These are phyloP conservation scores for Beta lomatogona DNA, from an alignment of 179 eudicot genomes.

Conservation along the genomic window DNA sequence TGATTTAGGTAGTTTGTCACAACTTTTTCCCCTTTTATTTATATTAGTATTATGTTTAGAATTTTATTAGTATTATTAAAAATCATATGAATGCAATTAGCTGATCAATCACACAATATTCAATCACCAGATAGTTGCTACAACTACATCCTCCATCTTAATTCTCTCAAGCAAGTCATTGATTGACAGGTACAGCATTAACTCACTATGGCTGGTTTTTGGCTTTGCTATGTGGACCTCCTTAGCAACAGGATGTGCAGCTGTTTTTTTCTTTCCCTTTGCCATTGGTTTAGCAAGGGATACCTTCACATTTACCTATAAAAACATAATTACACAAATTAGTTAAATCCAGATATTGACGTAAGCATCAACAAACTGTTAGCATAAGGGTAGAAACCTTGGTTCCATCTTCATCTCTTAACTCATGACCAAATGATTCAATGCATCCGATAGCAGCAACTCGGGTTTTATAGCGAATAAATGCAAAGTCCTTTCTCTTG, in stretches of 20 bases:
- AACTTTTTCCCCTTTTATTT: too few relatives aligned
- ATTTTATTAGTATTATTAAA: too few relatives aligned
- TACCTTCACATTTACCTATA: constrained; percentile 55
- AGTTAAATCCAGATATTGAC: constrained; percentile 2
- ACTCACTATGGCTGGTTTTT: constrained; percentile 42
- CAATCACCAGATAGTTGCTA: not conserved
- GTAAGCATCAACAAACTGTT: not conserved
- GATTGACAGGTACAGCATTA: not conserved
- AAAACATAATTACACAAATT: constrained; percentile 9
- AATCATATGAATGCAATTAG: not conserved
- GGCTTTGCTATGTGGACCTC: constrained; percentile 33
- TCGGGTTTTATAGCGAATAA: constrained; percentile 52
- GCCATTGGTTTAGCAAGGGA: constrained; percentile 60
- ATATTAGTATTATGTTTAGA: too few relatives aligned
- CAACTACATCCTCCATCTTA: not conserved
- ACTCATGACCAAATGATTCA: constrained; percentile 42
- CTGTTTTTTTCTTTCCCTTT: constrained; percentile 43
- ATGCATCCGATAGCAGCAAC: constrained; percentile 72
- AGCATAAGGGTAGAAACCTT: constrained; percentile 41
- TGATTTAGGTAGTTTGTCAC: too few relatives aligned
- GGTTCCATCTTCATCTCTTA: constrained; percentile 32
- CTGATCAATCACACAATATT: not conserved
- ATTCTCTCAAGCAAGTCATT: not conserved
- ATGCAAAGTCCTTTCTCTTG: constrained; percentile 68
- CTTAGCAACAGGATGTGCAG: constrained; percentile 28